A percentile compares a stretch with the other conserved stretches of the same genome.
Conservation (phyloP, 345 rosid genomes). For the Passiflora organensis region DNA sequence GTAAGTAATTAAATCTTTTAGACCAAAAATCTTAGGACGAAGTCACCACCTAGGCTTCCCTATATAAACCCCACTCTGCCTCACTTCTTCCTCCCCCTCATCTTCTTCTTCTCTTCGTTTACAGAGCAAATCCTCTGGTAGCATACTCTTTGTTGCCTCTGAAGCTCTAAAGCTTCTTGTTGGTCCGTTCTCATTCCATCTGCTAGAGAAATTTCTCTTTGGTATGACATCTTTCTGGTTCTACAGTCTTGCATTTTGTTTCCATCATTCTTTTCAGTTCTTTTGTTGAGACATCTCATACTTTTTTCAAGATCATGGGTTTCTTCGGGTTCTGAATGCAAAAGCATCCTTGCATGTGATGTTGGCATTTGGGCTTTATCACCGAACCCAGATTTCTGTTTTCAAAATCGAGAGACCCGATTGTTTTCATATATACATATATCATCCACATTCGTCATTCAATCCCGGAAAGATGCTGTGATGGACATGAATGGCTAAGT, state of each 20-base stretch:
- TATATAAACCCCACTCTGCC: slow-evolving; percentile 29
- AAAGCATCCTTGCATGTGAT: neutral
- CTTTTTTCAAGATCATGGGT: neutral
- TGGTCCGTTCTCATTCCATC: neutral
- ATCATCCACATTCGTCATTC: no score
- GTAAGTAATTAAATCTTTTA: neutral
- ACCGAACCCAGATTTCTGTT: neutral
- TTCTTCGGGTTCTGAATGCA: neutral
- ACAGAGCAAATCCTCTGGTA: slow-evolving; percentile 2
- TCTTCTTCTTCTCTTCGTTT: slow-evolving; percentile 7
- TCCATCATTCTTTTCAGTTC: neutral
- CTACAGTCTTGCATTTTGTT: slow-evolving; percentile 1
- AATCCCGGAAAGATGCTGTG: no score
- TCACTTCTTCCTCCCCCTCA: slow-evolving; percentile 30
- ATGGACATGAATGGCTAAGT: no score
- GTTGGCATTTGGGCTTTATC: neutral
- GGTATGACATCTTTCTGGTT: slow-evolving; percentile 22
- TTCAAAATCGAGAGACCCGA: neutral
- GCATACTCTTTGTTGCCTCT: neutral
- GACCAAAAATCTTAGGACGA: neutral
- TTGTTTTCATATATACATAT: no score
- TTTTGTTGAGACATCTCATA: neutral
- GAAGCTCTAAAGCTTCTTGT: neutral
- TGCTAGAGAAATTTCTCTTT: slow-evolving; percentile 7
- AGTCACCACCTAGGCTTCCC: slow-evolving; percentile 10